These are phyloP conservation scores for Mikania micrantha DNA, from an alignment of 129 eudicot species.

Conservation along the genomic window DNA sequence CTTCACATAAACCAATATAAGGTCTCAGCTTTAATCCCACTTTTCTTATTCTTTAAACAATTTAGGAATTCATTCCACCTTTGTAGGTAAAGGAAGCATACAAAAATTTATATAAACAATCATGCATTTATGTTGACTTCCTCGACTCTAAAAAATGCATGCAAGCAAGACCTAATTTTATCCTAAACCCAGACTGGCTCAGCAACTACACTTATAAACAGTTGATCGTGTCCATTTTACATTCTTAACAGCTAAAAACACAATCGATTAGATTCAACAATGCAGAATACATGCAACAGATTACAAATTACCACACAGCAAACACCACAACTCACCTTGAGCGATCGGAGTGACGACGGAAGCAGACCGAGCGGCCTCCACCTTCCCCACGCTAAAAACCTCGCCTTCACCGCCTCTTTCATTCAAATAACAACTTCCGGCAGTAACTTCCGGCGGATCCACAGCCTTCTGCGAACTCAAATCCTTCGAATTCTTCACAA, in stretches of 20 bases:
- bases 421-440: slow-evolving; percentile 4
- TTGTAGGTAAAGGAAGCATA: too few relatives aligned
- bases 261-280: not conserved
- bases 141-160: not conserved
- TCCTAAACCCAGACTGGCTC: slow-evolving; percentile 10
- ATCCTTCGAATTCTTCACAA: slow-evolving; percentile 49
- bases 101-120: too few relatives aligned
- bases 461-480: slow-evolving; percentile 28
- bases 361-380: slow-evolving; percentile 40
- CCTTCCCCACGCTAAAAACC: slow-evolving; percentile 24
- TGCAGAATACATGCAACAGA: slow-evolving; percentile 14
- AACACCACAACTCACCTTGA: slow-evolving; percentile 28
- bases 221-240: not conserved
- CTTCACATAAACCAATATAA: slow-evolving; percentile 26
- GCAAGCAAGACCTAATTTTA: not conserved
- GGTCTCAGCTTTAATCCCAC: not conserved
- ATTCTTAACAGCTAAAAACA: slow-evolving; percentile 4
- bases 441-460: slow-evolving; percentile 49
- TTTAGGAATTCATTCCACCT: too few relatives aligned
- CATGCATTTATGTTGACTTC: not conserved
- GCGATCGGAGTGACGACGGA: slow-evolving; percentile 48
- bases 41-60: not conserved
- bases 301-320: not conserved
- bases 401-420: slow-evolving; percentile 31
- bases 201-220: not conserved